Evolutionary conservation across 2,329 filamentous ascomycete species (phyloP).

Genomic region (Phaeosphaeria sp.): DNA sequence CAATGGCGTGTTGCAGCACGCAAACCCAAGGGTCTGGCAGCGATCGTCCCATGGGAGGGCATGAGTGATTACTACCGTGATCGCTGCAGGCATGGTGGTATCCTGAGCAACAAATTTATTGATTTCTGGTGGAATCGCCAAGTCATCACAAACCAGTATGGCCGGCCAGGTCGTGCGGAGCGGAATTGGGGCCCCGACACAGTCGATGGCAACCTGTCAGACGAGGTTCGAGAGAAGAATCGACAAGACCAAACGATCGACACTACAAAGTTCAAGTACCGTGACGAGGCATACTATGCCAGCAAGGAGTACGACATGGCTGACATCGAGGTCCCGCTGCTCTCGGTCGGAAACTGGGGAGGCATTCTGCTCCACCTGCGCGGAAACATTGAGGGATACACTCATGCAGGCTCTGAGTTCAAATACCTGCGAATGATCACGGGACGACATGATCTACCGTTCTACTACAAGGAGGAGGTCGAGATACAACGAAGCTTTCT

Average conservation of each 20-base stretch:
- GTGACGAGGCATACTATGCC: conserved; percentile 69
- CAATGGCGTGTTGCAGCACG: conserved; percentile 63
- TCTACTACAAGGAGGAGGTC: conserved; percentile 74
- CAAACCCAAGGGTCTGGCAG: conserved; percentile 58
- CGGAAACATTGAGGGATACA: conserved; percentile 72
- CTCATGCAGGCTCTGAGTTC: conserved; percentile 67
- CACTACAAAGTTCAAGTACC: conserved; percentile 58
- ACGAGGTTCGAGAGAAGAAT: conserved; percentile 59
- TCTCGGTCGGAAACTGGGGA: conserved; percentile 75
- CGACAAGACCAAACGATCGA: conserved; percentile 49
- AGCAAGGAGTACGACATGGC: conserved; percentile 69
- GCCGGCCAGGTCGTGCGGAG: conserved; percentile 57
- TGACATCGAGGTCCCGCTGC: conserved; percentile 71
- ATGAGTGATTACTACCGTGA: conserved; percentile 63
- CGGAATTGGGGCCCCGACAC: conserved; percentile 64
- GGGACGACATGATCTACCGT: conserved; percentile 74
- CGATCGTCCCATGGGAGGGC: conserved; percentile 63
- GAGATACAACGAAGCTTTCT: conserved; percentile 72
- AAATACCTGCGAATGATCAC: conserved; percentile 76
- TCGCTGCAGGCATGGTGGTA: conserved; percentile 50
- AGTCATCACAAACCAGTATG: conserved; percentile 73
- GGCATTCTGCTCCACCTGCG: conserved; percentile 73
- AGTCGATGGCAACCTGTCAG: conserved; percentile 64
- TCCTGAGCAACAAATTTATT: conserved; percentile 46
- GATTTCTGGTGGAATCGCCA: conserved; percentile 72